phyloP scores from a whole-genome alignment of 257 asterid species.

The Cruciata laevipes region DNA sequence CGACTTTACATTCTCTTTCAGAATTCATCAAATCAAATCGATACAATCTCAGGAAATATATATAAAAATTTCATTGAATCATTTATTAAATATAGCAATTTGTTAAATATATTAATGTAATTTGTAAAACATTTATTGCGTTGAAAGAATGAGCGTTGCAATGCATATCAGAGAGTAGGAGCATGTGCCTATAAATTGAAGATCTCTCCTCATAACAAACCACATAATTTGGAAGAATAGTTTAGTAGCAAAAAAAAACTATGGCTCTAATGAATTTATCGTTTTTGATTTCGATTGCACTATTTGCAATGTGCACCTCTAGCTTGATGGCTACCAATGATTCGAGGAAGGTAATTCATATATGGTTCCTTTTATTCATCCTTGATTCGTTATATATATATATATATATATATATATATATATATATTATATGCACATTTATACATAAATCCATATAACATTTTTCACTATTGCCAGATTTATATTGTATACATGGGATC shows the following conservation, averaged over 20 bases:
- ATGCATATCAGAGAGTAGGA: neutral
- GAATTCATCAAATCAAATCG: too few species aligned
- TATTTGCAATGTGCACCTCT: neutral
- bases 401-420: too few species aligned
- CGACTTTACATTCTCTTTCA: too few species aligned
- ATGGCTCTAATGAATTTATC: neutral
- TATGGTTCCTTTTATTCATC: neutral
- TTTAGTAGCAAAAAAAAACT: neutral
- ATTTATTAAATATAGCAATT: neutral
- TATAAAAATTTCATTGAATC: too few species aligned
- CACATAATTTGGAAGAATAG: neutral
- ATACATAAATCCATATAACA: neutral
- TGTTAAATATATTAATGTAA: neutral
- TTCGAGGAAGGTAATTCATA: neutral
- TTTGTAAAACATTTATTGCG: neutral
- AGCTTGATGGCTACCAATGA: neutral
- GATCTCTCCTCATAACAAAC: neutral
- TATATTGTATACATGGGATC: constrained; percentile 1
- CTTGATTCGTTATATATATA: neutral
- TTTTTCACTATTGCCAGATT: neutral
- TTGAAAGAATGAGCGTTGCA: neutral
- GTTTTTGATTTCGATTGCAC: neutral
- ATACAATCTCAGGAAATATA: too few species aligned
- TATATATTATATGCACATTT: too few species aligned
- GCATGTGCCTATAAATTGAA: neutral